phyloP scores from a whole-genome alignment of 1,139 yeast species.

The Suhomyces coccinellae region DNA sequence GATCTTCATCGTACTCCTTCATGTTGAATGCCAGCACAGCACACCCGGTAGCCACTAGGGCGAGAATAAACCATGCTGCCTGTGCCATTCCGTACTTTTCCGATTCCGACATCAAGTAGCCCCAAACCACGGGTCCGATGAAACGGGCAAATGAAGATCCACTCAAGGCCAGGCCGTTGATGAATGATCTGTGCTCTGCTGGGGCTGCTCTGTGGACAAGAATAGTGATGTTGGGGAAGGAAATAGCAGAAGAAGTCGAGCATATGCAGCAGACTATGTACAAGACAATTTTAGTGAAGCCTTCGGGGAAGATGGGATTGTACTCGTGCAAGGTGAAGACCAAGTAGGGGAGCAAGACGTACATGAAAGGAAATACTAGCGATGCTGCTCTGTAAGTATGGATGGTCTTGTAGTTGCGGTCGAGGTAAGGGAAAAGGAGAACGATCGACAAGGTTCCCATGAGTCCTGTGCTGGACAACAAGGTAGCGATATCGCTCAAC shows the following conservation, averaged over 20 bases:
- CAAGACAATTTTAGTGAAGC: constrained; percentile 14
- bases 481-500: constrained; percentile 24
- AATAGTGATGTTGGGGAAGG: constrained; percentile 44
- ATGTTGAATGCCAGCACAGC: constrained; percentile 33
- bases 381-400: constrained; percentile 24
- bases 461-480: constrained; percentile 28
- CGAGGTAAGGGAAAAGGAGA: constrained; percentile 26
- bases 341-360: constrained; percentile 24
- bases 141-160: constrained; percentile 57
- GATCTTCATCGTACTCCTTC: constrained; percentile 33
- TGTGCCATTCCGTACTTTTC: constrained; percentile 40
- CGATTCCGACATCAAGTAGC: constrained; percentile 46
- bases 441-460: constrained; percentile 27
- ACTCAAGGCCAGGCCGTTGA: constrained; percentile 52
- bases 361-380: constrained; percentile 25
- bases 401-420: constrained; percentile 24
- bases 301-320: constrained; percentile 17
- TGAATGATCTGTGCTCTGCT: constrained; percentile 49
- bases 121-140: constrained; percentile 61
- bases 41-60: constrained; percentile 36
- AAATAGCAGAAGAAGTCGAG: constrained; percentile 22
- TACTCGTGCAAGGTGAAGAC: constrained; percentile 23
- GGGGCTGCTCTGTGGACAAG: constrained; percentile 51
- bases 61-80: constrained; percentile 52
- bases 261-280: constrained; percentile 22